Base-by-base conservation (phyloP, 257 asterid genomes). In the Ophiorrhiza pumila region DNA sequence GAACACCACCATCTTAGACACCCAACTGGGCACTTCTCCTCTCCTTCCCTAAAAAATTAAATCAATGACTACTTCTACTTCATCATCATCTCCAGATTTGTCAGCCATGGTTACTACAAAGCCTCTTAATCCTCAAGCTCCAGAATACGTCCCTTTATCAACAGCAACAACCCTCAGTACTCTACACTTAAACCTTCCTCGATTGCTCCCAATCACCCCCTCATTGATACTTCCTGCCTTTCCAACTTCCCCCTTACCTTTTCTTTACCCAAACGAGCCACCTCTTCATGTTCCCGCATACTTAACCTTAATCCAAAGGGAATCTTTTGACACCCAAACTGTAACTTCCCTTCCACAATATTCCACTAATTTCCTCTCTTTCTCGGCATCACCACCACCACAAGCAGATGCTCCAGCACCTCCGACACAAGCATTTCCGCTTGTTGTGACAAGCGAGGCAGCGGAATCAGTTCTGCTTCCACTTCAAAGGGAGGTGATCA, bases 141-240 rank as follows among this genome's bases (percentile, higher is more conserved):
- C 74, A 3, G 46, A 32, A 15, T 56, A 50, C 29, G 76, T 74
- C 67, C 81, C 88, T 80, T 0, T 41, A 65, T 76, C 0, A 49
- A 49, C 10, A 79, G 17, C n/a, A 8, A 4, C 27, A 4, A 43
- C 74, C 68, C 18, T 25, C 88, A n/a, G n/a, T n/a, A 79, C 0
- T 65, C 72, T 2, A 9, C 34, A 0, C 58, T 82, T 29, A 73
- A 68, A 0, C 25, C 42, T 1, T 60, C 0, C 77, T 69, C 15
- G n/a, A 7, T 6, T 1, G 1, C 14, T 18, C 15, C 5, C 23
- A 7, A 7, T 1, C 22, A 59, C 18, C 35, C 27, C 64, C 69
- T 42, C 23, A 12, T 66, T 20, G 5, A 9, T 4, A 27, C 50
- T 3, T 49, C 25, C 34, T 20, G 22, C 31, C 37, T 34, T 34